Percentiles rank a stretch among this genome's conserved stretches.
phyloP scores from a whole-genome alignment of 495 filamentous ascomycete genomes.

The Podospora sp. region DNA sequence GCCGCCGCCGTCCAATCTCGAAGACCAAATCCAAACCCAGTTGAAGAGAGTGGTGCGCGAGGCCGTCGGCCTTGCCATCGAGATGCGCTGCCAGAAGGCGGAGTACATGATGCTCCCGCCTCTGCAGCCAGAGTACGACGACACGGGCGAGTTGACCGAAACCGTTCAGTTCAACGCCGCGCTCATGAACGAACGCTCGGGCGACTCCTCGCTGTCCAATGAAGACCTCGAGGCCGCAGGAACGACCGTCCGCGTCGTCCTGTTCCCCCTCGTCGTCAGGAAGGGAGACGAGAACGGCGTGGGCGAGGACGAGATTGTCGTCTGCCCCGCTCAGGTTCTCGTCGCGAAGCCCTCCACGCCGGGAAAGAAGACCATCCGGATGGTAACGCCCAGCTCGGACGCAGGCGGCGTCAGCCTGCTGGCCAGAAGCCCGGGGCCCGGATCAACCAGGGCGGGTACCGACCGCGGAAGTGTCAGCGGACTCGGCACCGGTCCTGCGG shows the following conservation, averaged over 20 bases:
- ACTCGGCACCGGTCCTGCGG: not conserved
- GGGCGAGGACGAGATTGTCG: slow-evolving; percentile 87
- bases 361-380: slow-evolving; percentile 21
- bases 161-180: slow-evolving; percentile 79
- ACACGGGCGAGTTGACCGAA: slow-evolving; percentile 80
- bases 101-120: slow-evolving; percentile 98
- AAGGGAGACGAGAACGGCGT: slow-evolving; percentile 86
- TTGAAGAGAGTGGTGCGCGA: slow-evolving; percentile 79
- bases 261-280: slow-evolving; percentile 94
- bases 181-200: slow-evolving; percentile 89
- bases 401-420: slow-evolving; percentile 32
- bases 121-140: slow-evolving; percentile 92
- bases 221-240: slow-evolving; percentile 73
- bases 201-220: slow-evolving; percentile 60
- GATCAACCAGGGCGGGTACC: not conserved
- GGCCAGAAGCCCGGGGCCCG: slow-evolving; percentile 16
- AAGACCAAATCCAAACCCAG: slow-evolving; percentile 72
- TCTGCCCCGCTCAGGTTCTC: slow-evolving; percentile 90
- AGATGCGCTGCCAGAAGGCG: slow-evolving; percentile 94
- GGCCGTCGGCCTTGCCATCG: slow-evolving; percentile 84
- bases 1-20: slow-evolving; percentile 75
- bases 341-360: slow-evolving; percentile 46
- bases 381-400: slow-evolving; percentile 33
- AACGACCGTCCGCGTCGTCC: slow-evolving; percentile 82
- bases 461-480: slow-evolving; percentile 2